These are phyloP conservation scores for Citrullus colocynthis DNA, from an alignment of 306 rosid genomes.

Conservation along the genomic window DNA sequence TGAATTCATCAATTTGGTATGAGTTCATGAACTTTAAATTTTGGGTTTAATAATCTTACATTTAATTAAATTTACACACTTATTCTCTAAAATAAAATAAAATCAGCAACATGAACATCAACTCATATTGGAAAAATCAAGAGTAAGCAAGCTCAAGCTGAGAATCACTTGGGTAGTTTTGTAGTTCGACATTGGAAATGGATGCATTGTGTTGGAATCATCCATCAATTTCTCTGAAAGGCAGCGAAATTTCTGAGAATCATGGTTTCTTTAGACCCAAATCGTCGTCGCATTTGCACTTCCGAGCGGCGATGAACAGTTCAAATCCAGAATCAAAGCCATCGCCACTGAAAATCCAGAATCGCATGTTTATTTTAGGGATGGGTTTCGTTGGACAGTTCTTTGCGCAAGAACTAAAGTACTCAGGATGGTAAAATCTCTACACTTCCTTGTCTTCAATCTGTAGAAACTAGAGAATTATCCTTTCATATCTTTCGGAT, in stretches of 20 bases:
- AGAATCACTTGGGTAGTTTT: not conserved
- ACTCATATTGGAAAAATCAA: not conserved
- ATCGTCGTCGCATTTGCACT: not conserved
- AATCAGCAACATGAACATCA: too few species aligned
- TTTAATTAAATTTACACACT: too few species aligned
- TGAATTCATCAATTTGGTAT: too few species aligned
- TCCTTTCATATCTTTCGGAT: not conserved
- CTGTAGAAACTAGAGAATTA: not conserved
- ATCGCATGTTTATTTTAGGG: conserved; percentile 51
- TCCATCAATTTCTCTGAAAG: not conserved
- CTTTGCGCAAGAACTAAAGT: conserved; percentile 48
- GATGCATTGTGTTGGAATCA: not conserved
- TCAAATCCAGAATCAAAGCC: conserved; percentile 1
- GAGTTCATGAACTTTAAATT: too few species aligned
- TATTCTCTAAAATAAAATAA: too few species aligned
- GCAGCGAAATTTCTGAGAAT: not conserved
- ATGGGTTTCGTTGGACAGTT: conserved; percentile 65
- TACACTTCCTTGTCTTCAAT: not conserved
- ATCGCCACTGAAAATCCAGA: conserved; percentile 14
- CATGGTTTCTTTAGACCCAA: not conserved
- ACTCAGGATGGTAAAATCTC: conserved; percentile 52
- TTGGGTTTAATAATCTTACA: too few species aligned
- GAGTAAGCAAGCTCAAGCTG: not conserved
- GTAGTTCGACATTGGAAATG: not conserved
- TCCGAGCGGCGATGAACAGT: not conserved